Evolutionary conservation across 495 filamentous ascomycete genomes (phyloP).

Genomic region (Aspergillus incahuasiensis): DNA sequence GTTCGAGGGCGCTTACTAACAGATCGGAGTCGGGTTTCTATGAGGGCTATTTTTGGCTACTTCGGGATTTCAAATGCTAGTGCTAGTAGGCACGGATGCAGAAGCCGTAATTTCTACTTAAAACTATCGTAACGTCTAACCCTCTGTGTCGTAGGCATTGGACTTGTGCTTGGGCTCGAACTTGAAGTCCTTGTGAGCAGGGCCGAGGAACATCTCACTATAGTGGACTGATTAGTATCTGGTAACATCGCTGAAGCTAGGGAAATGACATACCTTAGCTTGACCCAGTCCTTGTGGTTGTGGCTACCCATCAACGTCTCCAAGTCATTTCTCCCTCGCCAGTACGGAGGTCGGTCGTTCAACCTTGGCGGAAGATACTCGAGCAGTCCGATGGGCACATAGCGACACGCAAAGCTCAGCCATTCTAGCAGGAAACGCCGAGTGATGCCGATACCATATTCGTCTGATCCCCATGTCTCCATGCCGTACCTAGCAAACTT

Average conservation of each 20-base stretch:
- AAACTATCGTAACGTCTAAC: conserved; percentile 26
- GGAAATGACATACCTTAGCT: conserved; percentile 72
- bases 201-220: conserved; percentile 96
- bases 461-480: conserved; percentile 91
- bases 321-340: conserved; percentile 76
- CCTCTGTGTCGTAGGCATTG: conserved; percentile 69
- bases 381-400: conserved; percentile 83
- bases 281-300: conserved; percentile 96
- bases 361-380: conserved; percentile 82
- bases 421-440: conserved; percentile 90
- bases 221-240: neutral
- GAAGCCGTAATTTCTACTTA: neutral
- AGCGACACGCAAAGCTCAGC: conserved; percentile 85
- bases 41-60: neutral
- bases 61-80: neutral
- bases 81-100: neutral
- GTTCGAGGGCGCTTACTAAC: too few relatives aligned
- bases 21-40: neutral
- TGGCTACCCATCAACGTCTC: conserved; percentile 85
- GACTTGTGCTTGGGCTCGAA: conserved; percentile 99
- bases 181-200: conserved; percentile 80
- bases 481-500: conserved; percentile 87
- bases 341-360: conserved; percentile 82
- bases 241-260: neutral
- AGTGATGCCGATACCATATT: conserved; percentile 84